Evolutionary conservation across 2,329 filamentous ascomycete species (phyloP).

Genomic region (Pochonia chlamydosporia): DNA sequence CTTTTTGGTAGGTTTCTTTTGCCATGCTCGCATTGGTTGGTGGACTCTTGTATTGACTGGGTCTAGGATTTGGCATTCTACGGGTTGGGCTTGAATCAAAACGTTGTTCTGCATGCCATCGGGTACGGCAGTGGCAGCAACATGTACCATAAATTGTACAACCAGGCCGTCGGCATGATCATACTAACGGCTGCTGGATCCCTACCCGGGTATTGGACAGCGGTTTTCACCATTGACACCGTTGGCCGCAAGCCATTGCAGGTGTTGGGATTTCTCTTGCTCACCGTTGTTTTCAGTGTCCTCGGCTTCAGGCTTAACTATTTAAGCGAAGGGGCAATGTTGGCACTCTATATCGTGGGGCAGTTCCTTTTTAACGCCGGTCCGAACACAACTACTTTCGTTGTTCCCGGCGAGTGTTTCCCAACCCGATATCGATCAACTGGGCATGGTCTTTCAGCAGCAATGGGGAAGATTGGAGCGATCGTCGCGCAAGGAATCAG

Average conservation of each 20-base stretch:
- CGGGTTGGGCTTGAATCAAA: constrained; percentile 69
- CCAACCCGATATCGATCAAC: constrained; percentile 58
- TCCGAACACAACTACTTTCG: constrained; percentile 61
- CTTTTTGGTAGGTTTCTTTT: constrained; percentile 46
- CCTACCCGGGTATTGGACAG: constrained; percentile 76
- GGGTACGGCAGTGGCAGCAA: constrained; percentile 60
- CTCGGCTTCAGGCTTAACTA: constrained; percentile 55
- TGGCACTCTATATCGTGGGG: constrained; percentile 57
- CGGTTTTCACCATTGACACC: constrained; percentile 66
- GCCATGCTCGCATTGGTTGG: not conserved
- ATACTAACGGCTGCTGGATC: constrained; percentile 73
- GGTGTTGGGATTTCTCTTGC: constrained; percentile 52
- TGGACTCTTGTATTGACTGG: constrained; percentile 10
- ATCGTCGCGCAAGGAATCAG: constrained; percentile 63
- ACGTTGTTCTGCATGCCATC: constrained; percentile 64
- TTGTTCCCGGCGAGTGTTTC: constrained; percentile 59
- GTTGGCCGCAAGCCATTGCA: constrained; percentile 74
- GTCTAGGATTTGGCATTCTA: constrained; percentile 60
- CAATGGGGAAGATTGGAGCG: constrained; percentile 61
- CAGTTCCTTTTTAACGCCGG: constrained; percentile 65
- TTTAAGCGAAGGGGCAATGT: constrained; percentile 41
- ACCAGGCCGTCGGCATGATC: constrained; percentile 70
- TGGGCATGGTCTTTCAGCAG: constrained; percentile 60
- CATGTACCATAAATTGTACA: constrained; percentile 64
- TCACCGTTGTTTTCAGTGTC: constrained; percentile 56